Evolutionary conservation across 352 stramenopile species (phyloP).

Genomic region (Blastocystis sp.): DNA sequence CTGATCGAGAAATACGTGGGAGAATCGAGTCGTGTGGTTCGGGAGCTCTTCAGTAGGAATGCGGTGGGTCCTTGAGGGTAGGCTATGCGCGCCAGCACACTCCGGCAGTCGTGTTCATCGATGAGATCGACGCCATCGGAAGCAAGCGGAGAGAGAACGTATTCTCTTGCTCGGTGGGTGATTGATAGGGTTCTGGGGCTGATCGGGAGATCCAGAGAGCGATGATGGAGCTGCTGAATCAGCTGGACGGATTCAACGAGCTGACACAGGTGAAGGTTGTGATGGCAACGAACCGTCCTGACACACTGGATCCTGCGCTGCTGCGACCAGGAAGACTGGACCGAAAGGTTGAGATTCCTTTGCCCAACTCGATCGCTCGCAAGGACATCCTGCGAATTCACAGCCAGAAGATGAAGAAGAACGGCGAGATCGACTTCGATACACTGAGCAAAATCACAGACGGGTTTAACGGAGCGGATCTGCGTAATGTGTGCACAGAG

Average conservation of each 20-base stretch:
- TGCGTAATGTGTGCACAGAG: slow-evolving; percentile 95
- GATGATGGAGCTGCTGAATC: slow-evolving; percentile 98
- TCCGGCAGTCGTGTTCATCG: slow-evolving; percentile 99
- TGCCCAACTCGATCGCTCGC: slow-evolving; percentile 92
- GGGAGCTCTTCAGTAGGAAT: slow-evolving; percentile 88
- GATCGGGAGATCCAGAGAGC: slow-evolving; percentile 97
- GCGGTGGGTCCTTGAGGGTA: slow-evolving; percentile 66
- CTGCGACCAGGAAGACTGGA: slow-evolving; percentile 92
- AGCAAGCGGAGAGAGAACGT: slow-evolving; percentile 77
- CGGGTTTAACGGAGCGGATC: slow-evolving; percentile 97
- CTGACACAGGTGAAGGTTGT: slow-evolving; percentile 97
- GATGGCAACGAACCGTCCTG: slow-evolving; percentile 96
- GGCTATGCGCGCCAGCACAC: slow-evolving; percentile 88
- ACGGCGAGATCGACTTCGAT: slow-evolving; percentile 98
- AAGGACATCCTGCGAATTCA: slow-evolving; percentile 99
- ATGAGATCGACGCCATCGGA: slow-evolving; percentile 99
- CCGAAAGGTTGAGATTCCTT: slow-evolving; percentile 98
- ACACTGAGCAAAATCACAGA: slow-evolving; percentile 97
- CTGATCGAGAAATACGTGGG: slow-evolving; percentile 99
- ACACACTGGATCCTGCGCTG: slow-evolving; percentile 96
- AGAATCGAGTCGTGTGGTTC: slow-evolving; percentile 95
- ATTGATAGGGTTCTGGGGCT: slow-evolving; percentile 79
- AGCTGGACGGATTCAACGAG: slow-evolving; percentile 98
- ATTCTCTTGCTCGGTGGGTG: neutral
- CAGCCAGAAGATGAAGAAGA: slow-evolving; percentile 90